Percentiles rank a stretch among this genome's conserved stretches.
Evolutionary conservation across 345 rosid species (phyloP).

Genomic region (Melaleuca quinquenervia): DNA sequence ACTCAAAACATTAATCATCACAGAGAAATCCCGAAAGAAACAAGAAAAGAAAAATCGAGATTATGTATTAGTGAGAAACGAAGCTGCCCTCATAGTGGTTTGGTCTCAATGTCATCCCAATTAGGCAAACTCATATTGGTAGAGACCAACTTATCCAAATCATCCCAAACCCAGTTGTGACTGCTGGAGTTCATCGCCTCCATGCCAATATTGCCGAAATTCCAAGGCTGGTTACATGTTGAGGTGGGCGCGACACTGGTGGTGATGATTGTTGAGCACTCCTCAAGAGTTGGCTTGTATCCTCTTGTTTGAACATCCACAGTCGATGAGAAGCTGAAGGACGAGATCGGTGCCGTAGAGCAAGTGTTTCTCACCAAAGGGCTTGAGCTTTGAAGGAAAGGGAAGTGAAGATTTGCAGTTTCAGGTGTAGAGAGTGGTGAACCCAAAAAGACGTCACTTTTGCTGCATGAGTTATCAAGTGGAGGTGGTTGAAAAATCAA

Average conservation of each 20-base stretch:
- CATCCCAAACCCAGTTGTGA: conserved; percentile 50
- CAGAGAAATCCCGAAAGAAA: background rate
- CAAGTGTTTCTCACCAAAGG: background rate
- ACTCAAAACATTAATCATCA: background rate
- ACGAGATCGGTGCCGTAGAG: background rate
- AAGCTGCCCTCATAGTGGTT: conserved; percentile 12
- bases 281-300: background rate
- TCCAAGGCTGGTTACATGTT: conserved; percentile 12
- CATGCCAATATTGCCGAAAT: conserved; percentile 7
- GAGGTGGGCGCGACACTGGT: conserved; percentile 12
- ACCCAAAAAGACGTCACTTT: background rate
- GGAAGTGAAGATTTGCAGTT: background rate
- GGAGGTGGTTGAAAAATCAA: conserved; percentile 9
- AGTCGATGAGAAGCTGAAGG: background rate
- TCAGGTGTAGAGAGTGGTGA: conserved; percentile 1
- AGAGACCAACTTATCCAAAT: conserved; percentile 32
- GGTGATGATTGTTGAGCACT: conserved; percentile 13
- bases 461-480: background rate
- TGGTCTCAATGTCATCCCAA: conserved; percentile 43
- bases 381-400: background rate
- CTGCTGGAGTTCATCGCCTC: conserved; percentile 4
- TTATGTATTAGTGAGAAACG: background rate
- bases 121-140: conserved; percentile 25
- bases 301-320: background rate
- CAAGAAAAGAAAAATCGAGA: background rate